Evolutionary conservation across 306 rosid species (phyloP).

Genomic region (Cicer judaicum): DNA sequence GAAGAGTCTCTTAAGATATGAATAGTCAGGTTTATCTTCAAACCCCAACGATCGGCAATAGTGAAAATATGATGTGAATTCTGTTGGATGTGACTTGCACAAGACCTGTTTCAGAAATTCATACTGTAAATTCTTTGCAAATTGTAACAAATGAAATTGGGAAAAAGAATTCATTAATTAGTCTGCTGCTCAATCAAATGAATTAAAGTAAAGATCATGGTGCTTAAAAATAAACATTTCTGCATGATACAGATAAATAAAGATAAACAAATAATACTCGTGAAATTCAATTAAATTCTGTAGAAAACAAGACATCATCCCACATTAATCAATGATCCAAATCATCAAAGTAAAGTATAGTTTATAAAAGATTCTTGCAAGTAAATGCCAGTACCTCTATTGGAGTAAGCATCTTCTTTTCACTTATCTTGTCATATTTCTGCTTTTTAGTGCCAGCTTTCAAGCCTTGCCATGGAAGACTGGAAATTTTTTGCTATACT

Average conservation of each 20-base stretch:
- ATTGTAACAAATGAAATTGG: conserved; percentile 5
- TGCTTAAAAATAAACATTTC: background rate
- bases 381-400: conserved; percentile 70
- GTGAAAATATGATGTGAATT: conserved; percentile 91
- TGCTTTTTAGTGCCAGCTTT: conserved; percentile 96
- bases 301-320: conserved; percentile 11
- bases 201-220: background rate
- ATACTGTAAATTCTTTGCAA: conserved; percentile 31
- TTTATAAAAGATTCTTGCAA: conserved; percentile 28
- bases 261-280: background rate
- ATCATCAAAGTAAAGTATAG: conserved; percentile 6
- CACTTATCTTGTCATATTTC: conserved; percentile 97
- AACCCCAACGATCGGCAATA: conserved; percentile 91
- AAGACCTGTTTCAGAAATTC: conserved; percentile 64
- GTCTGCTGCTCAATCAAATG: background rate
- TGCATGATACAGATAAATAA: conserved; percentile 6
- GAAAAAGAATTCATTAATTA: background rate
- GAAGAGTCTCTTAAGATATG: conserved; percentile 94
- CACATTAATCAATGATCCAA: conserved; percentile 15
- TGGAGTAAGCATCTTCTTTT: conserved; percentile 95
- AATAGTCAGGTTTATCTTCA: conserved; percentile 98
- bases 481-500: conserved; percentile 46
- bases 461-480: conserved; percentile 99
- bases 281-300: background rate
- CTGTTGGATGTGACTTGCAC: conserved; percentile 84